A percentile compares a stretch with the other conserved stretches of the same genome.
Conservation (phyloP, 2,329 filamentous ascomycete genomes). For the Penicillium verrucosum region DNA sequence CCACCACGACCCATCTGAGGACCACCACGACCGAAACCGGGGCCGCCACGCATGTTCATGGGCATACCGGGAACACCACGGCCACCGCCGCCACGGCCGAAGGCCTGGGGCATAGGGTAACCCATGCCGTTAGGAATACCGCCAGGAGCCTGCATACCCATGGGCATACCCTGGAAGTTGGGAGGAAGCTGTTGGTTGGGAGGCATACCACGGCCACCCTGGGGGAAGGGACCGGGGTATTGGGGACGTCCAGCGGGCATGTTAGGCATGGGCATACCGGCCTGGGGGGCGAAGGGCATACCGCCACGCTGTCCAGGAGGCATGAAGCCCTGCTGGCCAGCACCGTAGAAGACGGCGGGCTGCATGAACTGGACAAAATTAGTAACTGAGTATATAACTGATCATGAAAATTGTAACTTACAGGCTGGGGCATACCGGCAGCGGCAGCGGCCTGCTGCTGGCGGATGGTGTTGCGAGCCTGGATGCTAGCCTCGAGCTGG, state of each 20-base stretch:
- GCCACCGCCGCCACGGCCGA: conserved; percentile 64
- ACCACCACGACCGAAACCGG: conserved; percentile 45
- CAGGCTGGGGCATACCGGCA: conserved; percentile 73
- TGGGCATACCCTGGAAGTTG: conserved; percentile 71
- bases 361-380: conserved; percentile 62
- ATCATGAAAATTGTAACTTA: not conserved
- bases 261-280: conserved; percentile 58
- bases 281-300: conserved; percentile 59
- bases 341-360: conserved; percentile 86
- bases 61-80: conserved; percentile 69
- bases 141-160: conserved; percentile 61
- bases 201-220: conserved; percentile 81
- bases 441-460: conserved; percentile 96
- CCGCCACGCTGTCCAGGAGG: conserved; percentile 57
- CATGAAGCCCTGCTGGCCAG: conserved; percentile 61
- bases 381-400: not conserved
- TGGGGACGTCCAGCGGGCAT: conserved; percentile 81
- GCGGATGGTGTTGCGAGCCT: conserved; percentile 96
- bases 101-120: conserved; percentile 75
- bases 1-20: conserved; percentile 44
- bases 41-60: conserved; percentile 56
- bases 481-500: conserved; percentile 98
- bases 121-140: conserved; percentile 75
- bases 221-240: conserved; percentile 76
- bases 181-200: conserved; percentile 81